Evolutionary conservation across 1,139 yeast genomes (phyloP).

Genomic region (Waltiozyma sp.): DNA sequence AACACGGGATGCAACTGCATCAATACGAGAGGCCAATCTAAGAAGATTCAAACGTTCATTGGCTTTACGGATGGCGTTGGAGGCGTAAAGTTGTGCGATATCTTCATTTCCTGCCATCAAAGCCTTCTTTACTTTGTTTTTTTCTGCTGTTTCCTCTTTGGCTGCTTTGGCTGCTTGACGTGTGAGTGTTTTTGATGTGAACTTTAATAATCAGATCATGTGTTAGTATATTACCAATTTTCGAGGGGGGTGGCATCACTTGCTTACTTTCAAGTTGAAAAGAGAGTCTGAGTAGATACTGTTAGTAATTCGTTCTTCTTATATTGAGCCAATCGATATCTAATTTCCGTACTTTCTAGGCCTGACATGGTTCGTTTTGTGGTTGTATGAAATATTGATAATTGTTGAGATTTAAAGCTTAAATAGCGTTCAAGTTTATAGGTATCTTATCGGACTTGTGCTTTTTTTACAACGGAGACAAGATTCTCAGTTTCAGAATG

Average conservation of each 20-base stretch:
- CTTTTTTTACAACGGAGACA: no score
- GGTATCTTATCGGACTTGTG: neutral
- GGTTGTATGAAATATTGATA: no score
- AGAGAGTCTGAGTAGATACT: slow-evolving; percentile 30
- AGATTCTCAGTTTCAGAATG: no score
- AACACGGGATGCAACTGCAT: slow-evolving; percentile 91
- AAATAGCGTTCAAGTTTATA: no score
- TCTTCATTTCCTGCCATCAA: slow-evolving; percentile 80
- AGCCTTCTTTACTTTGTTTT: slow-evolving; percentile 83
- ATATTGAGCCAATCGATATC: neutral
- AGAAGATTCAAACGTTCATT: slow-evolving; percentile 78
- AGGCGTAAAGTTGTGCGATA: slow-evolving; percentile 90
- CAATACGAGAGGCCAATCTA: slow-evolving; percentile 79
- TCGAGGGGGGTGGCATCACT: no score
- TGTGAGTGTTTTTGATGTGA: slow-evolving; percentile 87
- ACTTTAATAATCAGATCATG: slow-evolving; percentile 26
- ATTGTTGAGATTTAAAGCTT: no score
- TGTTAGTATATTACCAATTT: slow-evolving; percentile 3
- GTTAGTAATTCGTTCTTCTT: neutral
- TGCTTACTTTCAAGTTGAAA: slow-evolving; percentile 35
- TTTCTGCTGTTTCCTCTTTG: slow-evolving; percentile 81
- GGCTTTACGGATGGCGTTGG: slow-evolving; percentile 86
- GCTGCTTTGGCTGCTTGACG: slow-evolving; percentile 86
- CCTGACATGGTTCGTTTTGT: slow-evolving; percentile 29
- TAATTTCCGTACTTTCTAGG: slow-evolving; percentile 30